phyloP scores from a whole-genome alignment of 495 filamentous ascomycete species.

The Tuber indicum region DNA sequence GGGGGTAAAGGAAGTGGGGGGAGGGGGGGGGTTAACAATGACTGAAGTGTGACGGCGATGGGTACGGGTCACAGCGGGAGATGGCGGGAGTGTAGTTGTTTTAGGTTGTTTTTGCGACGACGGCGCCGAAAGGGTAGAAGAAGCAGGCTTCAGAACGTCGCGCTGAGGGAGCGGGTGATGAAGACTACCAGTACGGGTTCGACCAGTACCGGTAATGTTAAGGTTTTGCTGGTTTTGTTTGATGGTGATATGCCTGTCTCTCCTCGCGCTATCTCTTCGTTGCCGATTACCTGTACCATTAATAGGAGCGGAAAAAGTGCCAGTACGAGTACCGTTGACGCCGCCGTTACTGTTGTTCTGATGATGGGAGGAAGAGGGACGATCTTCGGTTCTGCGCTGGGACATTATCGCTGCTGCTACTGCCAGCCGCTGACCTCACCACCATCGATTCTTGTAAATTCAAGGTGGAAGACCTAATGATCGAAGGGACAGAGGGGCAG shows the following conservation, averaged over 20 bases:
- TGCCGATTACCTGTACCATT: background rate
- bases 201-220: slow-evolving; percentile 2
- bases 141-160: slow-evolving; percentile 16
- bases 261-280: slow-evolving; percentile 14
- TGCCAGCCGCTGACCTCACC: slow-evolving; percentile 13
- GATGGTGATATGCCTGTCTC: slow-evolving; percentile 10
- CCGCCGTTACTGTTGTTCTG: background rate
- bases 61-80: slow-evolving; percentile 12
- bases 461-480: background rate
- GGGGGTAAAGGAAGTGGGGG: background rate
- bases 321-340: background rate
- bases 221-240: background rate
- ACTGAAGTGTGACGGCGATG: slow-evolving; percentile 31
- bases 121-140: slow-evolving; percentile 12
- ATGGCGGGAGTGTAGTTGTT: background rate
- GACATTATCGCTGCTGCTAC: slow-evolving; percentile 23
- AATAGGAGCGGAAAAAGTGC: background rate
- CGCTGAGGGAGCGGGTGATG: slow-evolving; percentile 8
- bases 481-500: background rate
- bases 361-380: slow-evolving; percentile 18
- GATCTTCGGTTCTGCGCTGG: slow-evolving; percentile 31
- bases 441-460: slow-evolving; percentile 12
- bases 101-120: slow-evolving; percentile 12
- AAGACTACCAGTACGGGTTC: slow-evolving; percentile 23
- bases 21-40: slow-evolving; percentile 9